Evolutionary conservation across 805 yeast genomes (phyloP).

Genomic region (Kodamaea restingae): DNA sequence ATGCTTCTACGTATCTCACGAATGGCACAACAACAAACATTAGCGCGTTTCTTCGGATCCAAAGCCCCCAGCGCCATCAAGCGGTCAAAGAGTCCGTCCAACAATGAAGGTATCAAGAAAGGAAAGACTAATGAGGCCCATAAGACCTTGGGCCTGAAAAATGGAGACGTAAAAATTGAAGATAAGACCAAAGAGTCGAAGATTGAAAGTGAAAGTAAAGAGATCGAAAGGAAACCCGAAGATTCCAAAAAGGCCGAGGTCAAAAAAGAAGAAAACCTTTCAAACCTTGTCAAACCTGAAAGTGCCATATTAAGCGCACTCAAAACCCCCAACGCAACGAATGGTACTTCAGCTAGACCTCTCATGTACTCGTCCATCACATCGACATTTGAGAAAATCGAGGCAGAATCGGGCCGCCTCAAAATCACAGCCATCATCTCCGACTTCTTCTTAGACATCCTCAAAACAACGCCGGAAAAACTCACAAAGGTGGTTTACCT

Average conservation of each 20-base stretch:
- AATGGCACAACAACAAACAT: conserved; percentile 28
- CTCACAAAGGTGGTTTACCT: conserved; percentile 74
- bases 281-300: too few species aligned
- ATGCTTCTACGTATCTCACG: neutral
- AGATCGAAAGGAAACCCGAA: too few species aligned
- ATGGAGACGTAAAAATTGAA: neutral
- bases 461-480: conserved; percentile 42
- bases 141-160: neutral
- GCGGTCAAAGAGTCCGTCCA: neutral
- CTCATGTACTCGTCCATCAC: conserved; percentile 40
- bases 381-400: conserved; percentile 71
- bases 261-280: too few species aligned
- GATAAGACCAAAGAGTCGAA: neutral
- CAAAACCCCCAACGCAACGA: neutral
- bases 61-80: conserved; percentile 1
- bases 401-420: conserved; percentile 74
- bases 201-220: too few species aligned
- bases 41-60: conserved; percentile 28
- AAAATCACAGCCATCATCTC: conserved; percentile 76
- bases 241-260: too few species aligned
- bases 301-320: too few species aligned
- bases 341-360: neutral
- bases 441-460: conserved; percentile 62
- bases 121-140: neutral
- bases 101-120: neutral